phyloP scores from a whole-genome alignment of 805 yeast genomes.

The Yamadazyma nakazawae region DNA sequence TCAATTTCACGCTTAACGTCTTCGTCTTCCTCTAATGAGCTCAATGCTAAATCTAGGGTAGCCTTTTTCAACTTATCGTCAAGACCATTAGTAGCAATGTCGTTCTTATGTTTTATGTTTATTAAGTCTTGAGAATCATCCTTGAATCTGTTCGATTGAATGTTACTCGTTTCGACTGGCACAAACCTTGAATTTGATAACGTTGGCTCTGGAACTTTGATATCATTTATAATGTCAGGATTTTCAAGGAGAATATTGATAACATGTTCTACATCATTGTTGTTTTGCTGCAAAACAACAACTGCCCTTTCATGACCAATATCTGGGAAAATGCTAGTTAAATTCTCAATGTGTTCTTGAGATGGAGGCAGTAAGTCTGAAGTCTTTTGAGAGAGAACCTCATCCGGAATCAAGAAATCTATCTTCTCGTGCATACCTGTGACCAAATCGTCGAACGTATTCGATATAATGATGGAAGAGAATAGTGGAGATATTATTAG shows the following conservation, averaged over 20 bases:
- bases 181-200: not conserved
- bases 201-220: constrained; percentile 13
- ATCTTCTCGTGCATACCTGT: constrained; percentile 54
- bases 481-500: constrained; percentile 52
- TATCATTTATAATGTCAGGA: constrained; percentile 41
- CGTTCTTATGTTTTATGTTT: not conserved
- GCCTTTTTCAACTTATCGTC: constrained; percentile 43
- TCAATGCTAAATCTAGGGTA: constrained; percentile 57
- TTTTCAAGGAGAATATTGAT: constrained; percentile 62
- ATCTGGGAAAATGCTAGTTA: constrained; percentile 55
- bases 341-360: constrained; percentile 9
- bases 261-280: constrained; percentile 52
- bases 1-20: constrained; percentile 73
- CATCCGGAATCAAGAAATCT: constrained; percentile 35
- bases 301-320: constrained; percentile 46
- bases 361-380: not conserved
- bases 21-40: constrained; percentile 65
- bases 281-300: constrained; percentile 48
- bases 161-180: not conserved
- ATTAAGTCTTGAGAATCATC: constrained; percentile 1
- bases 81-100: not conserved
- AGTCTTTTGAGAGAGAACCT: not conserved
- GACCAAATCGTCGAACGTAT: constrained; percentile 40
- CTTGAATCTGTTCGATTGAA: constrained; percentile 1
- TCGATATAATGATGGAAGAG: constrained; percentile 51